phyloP scores from a whole-genome alignment of 148 eudicot species.

The Agrostemma githago region DNA sequence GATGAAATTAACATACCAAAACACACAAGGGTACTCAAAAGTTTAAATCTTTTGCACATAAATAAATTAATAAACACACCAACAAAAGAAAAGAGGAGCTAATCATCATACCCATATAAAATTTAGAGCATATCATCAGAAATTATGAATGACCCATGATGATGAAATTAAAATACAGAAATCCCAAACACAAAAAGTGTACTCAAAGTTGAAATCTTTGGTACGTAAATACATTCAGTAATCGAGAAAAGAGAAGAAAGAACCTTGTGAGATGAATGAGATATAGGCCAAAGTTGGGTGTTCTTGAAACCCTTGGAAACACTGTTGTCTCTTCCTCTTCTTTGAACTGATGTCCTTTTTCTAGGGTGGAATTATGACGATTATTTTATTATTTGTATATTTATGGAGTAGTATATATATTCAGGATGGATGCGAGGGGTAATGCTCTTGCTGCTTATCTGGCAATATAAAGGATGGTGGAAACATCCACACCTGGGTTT shows the following conservation, averaged over 20 bases:
- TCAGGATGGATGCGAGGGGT: neutral
- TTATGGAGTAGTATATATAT: no score
- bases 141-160: neutral
- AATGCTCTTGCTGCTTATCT: neutral
- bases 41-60: neutral
- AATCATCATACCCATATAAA: neutral
- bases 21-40: neutral
- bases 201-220: neutral
- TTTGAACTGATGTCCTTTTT: neutral
- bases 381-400: no score
- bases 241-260: neutral
- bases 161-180: neutral
- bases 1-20: slow-evolving; percentile 5
- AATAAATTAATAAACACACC: neutral
- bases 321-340: neutral
- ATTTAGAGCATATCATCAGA: neutral
- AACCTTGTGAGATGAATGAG: neutral
- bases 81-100: neutral
- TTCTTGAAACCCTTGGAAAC: neutral
- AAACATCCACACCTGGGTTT: neutral
- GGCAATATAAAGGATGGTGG: neutral
- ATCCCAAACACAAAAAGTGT: neutral
- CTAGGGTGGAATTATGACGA: neutral
- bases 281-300: neutral
- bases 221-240: neutral